These are phyloP conservation scores for Suillus ampliporus DNA, from an alignment of 768 basidiomycete genomes.

Conservation along the genomic window DNA sequence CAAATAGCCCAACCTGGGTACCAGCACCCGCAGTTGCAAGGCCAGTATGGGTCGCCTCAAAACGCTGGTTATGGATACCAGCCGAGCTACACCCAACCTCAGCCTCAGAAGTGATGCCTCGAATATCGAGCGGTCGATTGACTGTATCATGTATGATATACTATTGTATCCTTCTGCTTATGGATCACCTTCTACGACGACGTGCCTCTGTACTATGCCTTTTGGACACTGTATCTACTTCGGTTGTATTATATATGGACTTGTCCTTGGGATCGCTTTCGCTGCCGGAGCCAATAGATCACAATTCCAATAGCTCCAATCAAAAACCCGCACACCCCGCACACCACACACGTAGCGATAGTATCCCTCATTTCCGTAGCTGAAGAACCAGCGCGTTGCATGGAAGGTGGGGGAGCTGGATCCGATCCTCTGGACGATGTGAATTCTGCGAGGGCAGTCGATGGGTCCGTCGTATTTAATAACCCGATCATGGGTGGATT, in stretches of 20 bases:
- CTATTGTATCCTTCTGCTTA: neutral
- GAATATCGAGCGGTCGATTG: neutral
- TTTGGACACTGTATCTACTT: neutral
- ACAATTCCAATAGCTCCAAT: conserved; percentile 38
- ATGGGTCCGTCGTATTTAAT: conserved; percentile 47
- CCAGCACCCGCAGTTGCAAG: conserved; percentile 39
- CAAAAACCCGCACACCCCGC: conserved; percentile 41
- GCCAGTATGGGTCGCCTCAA: conserved; percentile 20
- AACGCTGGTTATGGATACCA: conserved; percentile 31
- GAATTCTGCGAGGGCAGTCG: conserved; percentile 45
- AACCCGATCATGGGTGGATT: conserved; percentile 53
- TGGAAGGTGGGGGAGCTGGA: conserved; percentile 29
- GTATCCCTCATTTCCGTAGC: conserved; percentile 24
- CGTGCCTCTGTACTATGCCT: conserved; percentile 5
- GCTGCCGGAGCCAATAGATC: conserved; percentile 12
- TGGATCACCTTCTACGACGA: neutral
- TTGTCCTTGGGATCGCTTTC: conserved; percentile 14
- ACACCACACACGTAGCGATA: conserved; percentile 28
- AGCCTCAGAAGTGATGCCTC: conserved; percentile 19
- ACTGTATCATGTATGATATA: neutral
- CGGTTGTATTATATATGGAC: neutral
- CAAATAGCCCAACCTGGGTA: conserved; percentile 40
- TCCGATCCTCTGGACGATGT: conserved; percentile 49
- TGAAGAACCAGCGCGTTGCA: conserved; percentile 11
- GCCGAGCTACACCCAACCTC: conserved; percentile 28